A percentile compares a stretch with the other conserved stretches of the same genome.
phyloP scores from a whole-genome alignment of 257 asterid genomes.

The Cordia subcordata region DNA sequence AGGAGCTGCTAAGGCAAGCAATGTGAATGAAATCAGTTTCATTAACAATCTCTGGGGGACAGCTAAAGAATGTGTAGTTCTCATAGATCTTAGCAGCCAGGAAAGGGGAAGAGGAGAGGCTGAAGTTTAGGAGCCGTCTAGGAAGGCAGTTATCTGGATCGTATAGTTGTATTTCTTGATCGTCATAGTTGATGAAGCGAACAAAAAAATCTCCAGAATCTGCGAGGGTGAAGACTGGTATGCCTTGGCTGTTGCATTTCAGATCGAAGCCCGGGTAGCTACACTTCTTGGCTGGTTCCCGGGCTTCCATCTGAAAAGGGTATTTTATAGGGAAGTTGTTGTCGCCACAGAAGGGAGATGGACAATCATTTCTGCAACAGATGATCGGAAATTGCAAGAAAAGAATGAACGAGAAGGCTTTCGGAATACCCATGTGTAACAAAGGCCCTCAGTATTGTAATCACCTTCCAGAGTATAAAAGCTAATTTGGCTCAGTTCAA shows the following conservation, averaged over 20 bases:
- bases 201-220: slow-evolving; percentile 6
- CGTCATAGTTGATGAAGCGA: not conserved
- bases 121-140: slow-evolving; percentile 3
- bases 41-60: not conserved
- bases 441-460: not conserved
- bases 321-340: slow-evolving; percentile 5
- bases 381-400: not conserved
- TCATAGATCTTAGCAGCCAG: not conserved
- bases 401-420: not conserved
- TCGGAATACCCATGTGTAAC: not conserved
- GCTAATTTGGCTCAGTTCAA: no score
- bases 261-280: slow-evolving; percentile 1
- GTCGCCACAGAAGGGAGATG: slow-evolving; percentile 1
- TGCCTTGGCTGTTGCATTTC: slow-evolving; percentile 5
- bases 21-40: not conserved
- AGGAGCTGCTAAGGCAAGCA: slow-evolving; percentile 12
- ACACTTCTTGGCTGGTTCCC: not conserved
- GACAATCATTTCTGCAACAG: not conserved
- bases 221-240: slow-evolving; percentile 4
- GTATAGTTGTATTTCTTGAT: not conserved
- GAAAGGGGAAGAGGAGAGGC: slow-evolving; percentile 5
- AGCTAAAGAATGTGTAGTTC: slow-evolving; percentile 5
- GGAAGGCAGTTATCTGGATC: slow-evolving; percentile 14
- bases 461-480: no score
- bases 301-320: slow-evolving; percentile 7